Percentiles rank a stretch among this genome's conserved stretches.
Evolutionary conservation across 768 basidiomycete species (phyloP).

Genomic region (Lentinula detonsa): DNA sequence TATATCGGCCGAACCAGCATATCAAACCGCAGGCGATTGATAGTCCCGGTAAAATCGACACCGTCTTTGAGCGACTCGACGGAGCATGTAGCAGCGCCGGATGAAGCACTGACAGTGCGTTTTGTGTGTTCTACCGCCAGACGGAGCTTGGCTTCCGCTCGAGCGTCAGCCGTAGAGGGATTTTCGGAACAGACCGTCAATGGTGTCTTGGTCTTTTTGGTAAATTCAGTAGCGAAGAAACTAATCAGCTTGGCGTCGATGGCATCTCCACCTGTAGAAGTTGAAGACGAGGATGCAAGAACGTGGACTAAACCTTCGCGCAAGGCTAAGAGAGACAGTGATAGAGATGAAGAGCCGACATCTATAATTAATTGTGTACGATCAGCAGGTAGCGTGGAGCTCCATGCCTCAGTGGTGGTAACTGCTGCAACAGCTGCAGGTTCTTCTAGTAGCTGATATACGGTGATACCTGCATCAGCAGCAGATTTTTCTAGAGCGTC

Average conservation of each 20-base stretch:
- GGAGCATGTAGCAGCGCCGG: conserved; percentile 84
- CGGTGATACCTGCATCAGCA: conserved; percentile 71
- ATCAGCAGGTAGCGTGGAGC: conserved; percentile 40
- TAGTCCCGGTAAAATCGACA: conserved; percentile 75
- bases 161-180: conserved; percentile 46
- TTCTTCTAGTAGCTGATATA: conserved; percentile 86
- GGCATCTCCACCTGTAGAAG: conserved; percentile 55
- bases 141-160: conserved; percentile 89
- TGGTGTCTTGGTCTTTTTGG: conserved; percentile 85
- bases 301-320: conserved; percentile 69
- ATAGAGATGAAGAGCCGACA: conserved; percentile 69
- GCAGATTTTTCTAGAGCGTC: conserved; percentile 71
- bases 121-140: conserved; percentile 95
- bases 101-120: conserved; percentile 81
- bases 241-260: conserved; percentile 82
- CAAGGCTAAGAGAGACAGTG: conserved; percentile 64
- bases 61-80: conserved; percentile 95
- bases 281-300: conserved; percentile 45
- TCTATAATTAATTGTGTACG: conserved; percentile 80
- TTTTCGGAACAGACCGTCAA: conserved; percentile 58
- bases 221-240: conserved; percentile 93
- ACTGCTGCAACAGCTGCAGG: conserved; percentile 68
- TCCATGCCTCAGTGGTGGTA: conserved; percentile 42
- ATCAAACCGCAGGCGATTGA: conserved; percentile 59
- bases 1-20: conserved; percentile 60